A percentile compares a stretch with the other conserved stretches of the same genome.
Evolutionary conservation across 192 early-diverging fungal species (phyloP).

Genomic region (Coemansia sp.): DNA sequence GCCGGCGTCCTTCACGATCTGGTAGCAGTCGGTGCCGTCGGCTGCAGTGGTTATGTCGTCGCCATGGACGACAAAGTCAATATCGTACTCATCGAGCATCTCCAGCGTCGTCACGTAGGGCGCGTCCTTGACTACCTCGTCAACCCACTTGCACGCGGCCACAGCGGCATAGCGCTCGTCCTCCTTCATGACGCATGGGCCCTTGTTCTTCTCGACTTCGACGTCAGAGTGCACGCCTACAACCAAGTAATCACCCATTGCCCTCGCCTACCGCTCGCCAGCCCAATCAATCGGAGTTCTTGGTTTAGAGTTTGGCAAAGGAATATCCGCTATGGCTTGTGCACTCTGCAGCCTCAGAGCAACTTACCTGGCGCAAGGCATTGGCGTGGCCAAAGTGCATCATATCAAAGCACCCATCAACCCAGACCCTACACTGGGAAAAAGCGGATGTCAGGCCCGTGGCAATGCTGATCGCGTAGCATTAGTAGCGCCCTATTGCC

Average conservation of each 20-base stretch:
- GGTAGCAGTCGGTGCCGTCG: conserved; percentile 96
- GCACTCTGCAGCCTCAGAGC: neutral
- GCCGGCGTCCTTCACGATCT: conserved; percentile 91
- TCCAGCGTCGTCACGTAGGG: conserved; percentile 91
- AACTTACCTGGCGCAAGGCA: conserved; percentile 83
- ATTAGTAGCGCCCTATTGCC: neutral
- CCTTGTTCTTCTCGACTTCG: conserved; percentile 91
- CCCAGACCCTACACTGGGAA: conserved; percentile 64
- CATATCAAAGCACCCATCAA: conserved; percentile 96
- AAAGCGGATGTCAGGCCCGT: neutral
- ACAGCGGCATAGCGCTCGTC: conserved; percentile 95
- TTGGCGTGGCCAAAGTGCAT: conserved; percentile 98
- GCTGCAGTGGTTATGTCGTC: conserved; percentile 97
- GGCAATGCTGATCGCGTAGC: neutral
- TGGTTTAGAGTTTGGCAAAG: neutral
- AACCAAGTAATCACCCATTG: conserved; percentile 91
- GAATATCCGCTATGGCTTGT: neutral
- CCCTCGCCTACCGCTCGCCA: conserved; percentile 66
- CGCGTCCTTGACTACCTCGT: conserved; percentile 87
- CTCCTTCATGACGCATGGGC: conserved; percentile 95
- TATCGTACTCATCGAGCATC: conserved; percentile 78
- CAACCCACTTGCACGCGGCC: conserved; percentile 95
- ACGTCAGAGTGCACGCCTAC: conserved; percentile 96
- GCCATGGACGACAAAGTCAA: conserved; percentile 95
- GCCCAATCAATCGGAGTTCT: neutral